Conservation (phyloP, 805 yeast genomes). For the Candida broadrunensis region DNA sequence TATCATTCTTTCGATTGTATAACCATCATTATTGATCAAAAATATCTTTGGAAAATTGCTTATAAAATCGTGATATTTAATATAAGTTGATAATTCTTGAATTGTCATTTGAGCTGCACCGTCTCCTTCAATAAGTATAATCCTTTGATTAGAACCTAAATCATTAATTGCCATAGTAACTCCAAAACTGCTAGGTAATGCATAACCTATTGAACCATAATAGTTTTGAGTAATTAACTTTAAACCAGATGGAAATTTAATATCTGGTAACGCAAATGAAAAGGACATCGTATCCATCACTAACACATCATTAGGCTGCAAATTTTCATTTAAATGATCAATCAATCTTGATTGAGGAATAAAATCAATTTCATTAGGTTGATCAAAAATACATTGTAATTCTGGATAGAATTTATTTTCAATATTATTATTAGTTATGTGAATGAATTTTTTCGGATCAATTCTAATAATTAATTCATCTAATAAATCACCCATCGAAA, state of each 20-base stretch:
- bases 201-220: slow-evolving; percentile 85
- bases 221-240: slow-evolving; percentile 64
- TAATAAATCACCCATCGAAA: slow-evolving; percentile 31
- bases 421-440: slow-evolving; percentile 13
- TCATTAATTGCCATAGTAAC: slow-evolving; percentile 72
- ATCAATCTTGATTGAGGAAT: slow-evolving; percentile 33
- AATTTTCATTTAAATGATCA: slow-evolving; percentile 28
- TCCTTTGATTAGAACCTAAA: slow-evolving; percentile 45
- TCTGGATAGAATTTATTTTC: slow-evolving; percentile 11
- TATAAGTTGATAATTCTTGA: slow-evolving; percentile 72
- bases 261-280: slow-evolving; percentile 72
- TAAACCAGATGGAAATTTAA: slow-evolving; percentile 54
- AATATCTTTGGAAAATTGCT: slow-evolving; percentile 59
- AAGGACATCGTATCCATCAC: slow-evolving; percentile 82
- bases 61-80: slow-evolving; percentile 46
- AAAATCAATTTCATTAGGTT: slow-evolving; percentile 4
- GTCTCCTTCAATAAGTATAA: slow-evolving; percentile 81
- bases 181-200: slow-evolving; percentile 84
- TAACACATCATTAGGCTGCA: slow-evolving; percentile 66
- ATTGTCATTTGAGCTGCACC: slow-evolving; percentile 95
- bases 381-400: slow-evolving; percentile 4
- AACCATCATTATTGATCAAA: slow-evolving; percentile 81
- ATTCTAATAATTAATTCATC: slow-evolving; percentile 21
- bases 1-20: slow-evolving; percentile 85
- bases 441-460: slow-evolving; percentile 11